Base-by-base conservation (phyloP, 805 yeast species). In the Clavispora fructus region DNA sequence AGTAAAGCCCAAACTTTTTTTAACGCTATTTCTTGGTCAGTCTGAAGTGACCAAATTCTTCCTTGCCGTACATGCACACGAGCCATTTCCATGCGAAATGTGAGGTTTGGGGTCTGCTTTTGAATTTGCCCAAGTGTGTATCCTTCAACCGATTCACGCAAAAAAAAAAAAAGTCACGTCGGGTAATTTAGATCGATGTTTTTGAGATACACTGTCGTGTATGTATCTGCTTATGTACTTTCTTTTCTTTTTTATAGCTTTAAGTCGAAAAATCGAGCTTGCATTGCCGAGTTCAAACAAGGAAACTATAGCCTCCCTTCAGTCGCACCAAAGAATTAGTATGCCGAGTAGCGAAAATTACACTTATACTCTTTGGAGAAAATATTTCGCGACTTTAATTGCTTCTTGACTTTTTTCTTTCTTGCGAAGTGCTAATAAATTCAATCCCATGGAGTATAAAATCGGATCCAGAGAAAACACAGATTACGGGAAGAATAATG, bases 1-100 rank as follows among this genome's bases (percentile, higher is more conserved):
- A 51, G 44, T 13, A 40, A 39, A 9, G 53, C 53, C 54, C 54
- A 51, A 14, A 51, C 42, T n/a, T 46, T 48, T 32, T 51, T 51
- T 17, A 51, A 44, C 11, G 53, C 50, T 10, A 51, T 33, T 30
- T 51, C 54, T 41, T 51, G 51, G n/a, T 28, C 32, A 27, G n/a
- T 16, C 12, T 9, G 37, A 42, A 50, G 35, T 11, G 46, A 42
- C 52, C 52, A 49, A 16, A 47, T 40, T 8, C 52, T 40, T 3
- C 42, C 50, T 13, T 43, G 48, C 12, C 41, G 35, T 27, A 30
- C n/a, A 5, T 27, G 25, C 11, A 17, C 19, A 14, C n/a, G 39
- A 25, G 14, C 16, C 43, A 41, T 26, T 28, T 27, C 14, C 17
- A 4, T 3, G n/a, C 10, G 35, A 7, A n/a, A 31, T 31, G 16